Base-by-base conservation (phyloP, 2,329 filamentous ascomycete genomes). In the Sarocladium brachiariae region DNA sequence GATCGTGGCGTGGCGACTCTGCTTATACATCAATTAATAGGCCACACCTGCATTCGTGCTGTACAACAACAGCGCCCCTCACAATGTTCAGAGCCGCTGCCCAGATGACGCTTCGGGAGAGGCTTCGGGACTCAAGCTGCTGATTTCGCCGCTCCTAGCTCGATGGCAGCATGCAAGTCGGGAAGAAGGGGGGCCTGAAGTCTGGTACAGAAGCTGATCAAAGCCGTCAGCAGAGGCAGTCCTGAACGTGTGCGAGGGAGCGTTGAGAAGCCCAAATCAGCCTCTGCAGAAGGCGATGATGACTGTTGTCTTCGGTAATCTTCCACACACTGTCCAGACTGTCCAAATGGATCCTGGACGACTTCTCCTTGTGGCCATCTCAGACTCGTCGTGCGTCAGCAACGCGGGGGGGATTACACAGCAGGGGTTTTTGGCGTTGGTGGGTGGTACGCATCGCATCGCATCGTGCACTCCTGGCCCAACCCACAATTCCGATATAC, bases 141-240 rank as follows among this genome's bases (percentile, higher is more conserved):
- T 18, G 21, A 31, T 47, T 47, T 47, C 43, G 43, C 43, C 43
- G 25, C 43, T 23, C 27, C 24, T 31, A 4, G 23, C n/a, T 7
- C 21, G 5, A 9, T 27, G 16, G 11, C 39, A 19, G 25, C 4
- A 31, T 18, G n/a, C 16, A 33, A 19, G 14, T 21, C 43, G 19
- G 43, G 43, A 33, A 19, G 43, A 19, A 16, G 43, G 43, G 24
- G 43, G 43, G 24, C 14, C 6, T 19, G 4, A 49, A 49, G 33
- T 49, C 46, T 49, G 46, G 46, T 49, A 35, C 46, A 49, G 31
- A 37, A 37, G 46, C 46, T 49, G 46, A 49, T 49, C 46, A 37
- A 4, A 37, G 46, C 18, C 31, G 46, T 30, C 18, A 35, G 35
- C 46, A 49, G 31, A 37, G 31, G 25, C 46, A 49, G 46, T 31